Evolutionary conservation across 495 filamentous ascomycete genomes (phyloP), one percentile per base, ranked within the genome.

Genomic region (Penicillium cosmopolitanum): DNA sequence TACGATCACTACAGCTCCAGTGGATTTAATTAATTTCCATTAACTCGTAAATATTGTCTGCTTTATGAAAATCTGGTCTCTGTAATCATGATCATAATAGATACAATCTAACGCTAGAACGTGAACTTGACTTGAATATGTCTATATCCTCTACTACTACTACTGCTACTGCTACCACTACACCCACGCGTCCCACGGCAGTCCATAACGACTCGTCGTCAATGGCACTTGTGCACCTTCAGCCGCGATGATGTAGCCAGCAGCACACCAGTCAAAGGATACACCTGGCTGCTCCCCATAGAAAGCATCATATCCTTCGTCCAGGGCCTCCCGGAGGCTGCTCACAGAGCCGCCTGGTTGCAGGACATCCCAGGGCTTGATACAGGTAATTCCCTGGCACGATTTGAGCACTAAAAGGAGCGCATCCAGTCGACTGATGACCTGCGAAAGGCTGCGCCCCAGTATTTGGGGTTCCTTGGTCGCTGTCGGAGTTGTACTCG

Each of bases 341-440:
- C 51, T 40, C 13, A 79, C 76, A 3, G 67, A 73, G 4, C 80
- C 80, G 0, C 66, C 66, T 0, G 84, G 84, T 42, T 89, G 86
- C 0, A 89, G 75, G 1, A 78, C 76, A 44, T 73, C 61, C 87
- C 86, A 90, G 0, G 87, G 87, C 9, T 79, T 51, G 11, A 80
- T 75, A 61, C 87, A 89, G 0, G 80, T 81, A 34, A 58, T 53
- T 4, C 77, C 80, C 60, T 84, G 79, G 74, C 87, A 90, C 4
- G 84, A 85, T 65, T 90, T 89, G 34, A 87, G 72, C 3, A 89
- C 84, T 25, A 89, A 75, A 2, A 89, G 75, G 2, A 89, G 72
- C 1, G 84, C 78, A 64, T 90, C 86, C 0, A 89, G 70, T 3
- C 86, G 82, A 15, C 69, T 61, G 8, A 82, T 63, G 0, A 85